Evolutionary conservation across 1,284 basidiomycete genomes (phyloP).

Genomic region (Trametes versicolor): DNA sequence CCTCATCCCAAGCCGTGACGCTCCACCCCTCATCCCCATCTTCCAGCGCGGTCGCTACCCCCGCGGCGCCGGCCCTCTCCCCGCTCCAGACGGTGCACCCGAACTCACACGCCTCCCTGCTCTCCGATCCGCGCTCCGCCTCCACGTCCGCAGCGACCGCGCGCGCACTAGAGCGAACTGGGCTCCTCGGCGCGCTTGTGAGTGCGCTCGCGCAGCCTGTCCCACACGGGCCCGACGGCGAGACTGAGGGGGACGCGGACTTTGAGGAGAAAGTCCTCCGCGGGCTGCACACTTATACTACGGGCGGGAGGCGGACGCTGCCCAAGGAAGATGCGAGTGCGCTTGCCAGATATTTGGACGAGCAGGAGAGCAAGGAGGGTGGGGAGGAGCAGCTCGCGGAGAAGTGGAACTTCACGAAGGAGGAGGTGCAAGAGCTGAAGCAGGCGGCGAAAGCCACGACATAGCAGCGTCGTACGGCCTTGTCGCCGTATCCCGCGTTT

Average conservation of each 20-base stretch:
- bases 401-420: slow-evolving; percentile 39
- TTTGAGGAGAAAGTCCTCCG: slow-evolving; percentile 85
- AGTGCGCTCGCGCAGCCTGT: slow-evolving; percentile 59
- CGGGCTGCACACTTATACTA: slow-evolving; percentile 64
- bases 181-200: slow-evolving; percentile 54
- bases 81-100: slow-evolving; percentile 57
- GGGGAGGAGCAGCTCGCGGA: slow-evolving; percentile 36
- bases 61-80: slow-evolving; percentile 42
- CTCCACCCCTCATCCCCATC: slow-evolving; percentile 28
- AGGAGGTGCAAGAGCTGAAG: slow-evolving; percentile 37
- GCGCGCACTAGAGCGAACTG: slow-evolving; percentile 57
- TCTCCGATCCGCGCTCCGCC: slow-evolving; percentile 57
- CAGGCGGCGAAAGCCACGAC: slow-evolving; percentile 17
- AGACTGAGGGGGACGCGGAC: slow-evolving; percentile 75
- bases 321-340: slow-evolving; percentile 52
- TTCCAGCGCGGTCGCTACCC: slow-evolving; percentile 9
- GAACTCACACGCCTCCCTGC: slow-evolving; percentile 74
- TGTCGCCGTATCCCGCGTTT: background rate
- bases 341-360: slow-evolving; percentile 49
- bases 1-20: slow-evolving; percentile 21
- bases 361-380: slow-evolving; percentile 35
- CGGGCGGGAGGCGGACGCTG: slow-evolving; percentile 53
- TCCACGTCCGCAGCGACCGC: slow-evolving; percentile 58
- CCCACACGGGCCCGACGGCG: slow-evolving; percentile 77
- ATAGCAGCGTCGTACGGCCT: background rate